phyloP scores from a whole-genome alignment of 2,329 filamentous ascomycete species.

The Cladosporium phlei region DNA sequence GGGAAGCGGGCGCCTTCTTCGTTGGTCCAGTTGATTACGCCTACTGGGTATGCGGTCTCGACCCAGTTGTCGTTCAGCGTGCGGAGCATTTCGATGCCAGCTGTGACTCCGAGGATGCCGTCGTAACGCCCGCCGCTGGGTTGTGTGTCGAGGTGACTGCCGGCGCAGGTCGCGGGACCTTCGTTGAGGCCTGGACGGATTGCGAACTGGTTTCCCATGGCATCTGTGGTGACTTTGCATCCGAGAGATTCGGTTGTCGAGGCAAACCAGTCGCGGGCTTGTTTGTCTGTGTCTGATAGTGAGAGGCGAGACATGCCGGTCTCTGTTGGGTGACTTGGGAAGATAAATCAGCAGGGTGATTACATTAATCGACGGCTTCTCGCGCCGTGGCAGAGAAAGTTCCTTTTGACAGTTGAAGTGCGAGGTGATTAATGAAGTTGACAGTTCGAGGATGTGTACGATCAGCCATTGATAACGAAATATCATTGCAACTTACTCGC shows the following conservation, averaged over 20 bases:
- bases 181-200: slow-evolving; percentile 59
- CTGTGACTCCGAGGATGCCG: slow-evolving; percentile 69
- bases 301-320: slow-evolving; percentile 74
- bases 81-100: slow-evolving; percentile 68
- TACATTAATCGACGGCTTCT: too few relatives aligned
- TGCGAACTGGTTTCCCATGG: slow-evolving; percentile 79
- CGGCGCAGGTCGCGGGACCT: slow-evolving; percentile 62
- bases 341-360: not conserved
- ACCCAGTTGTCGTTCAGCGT: slow-evolving; percentile 62
- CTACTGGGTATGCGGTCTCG: slow-evolving; percentile 66
- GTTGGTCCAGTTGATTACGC: slow-evolving; percentile 75
- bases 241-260: slow-evolving; percentile 58
- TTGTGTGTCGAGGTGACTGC: slow-evolving; percentile 59
- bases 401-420: too few relatives aligned
- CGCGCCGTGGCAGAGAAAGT: too few relatives aligned
- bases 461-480: not conserved
- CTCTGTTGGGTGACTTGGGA: slow-evolving; percentile 50
- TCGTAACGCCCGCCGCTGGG: slow-evolving; percentile 65
- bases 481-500: slow-evolving; percentile 49
- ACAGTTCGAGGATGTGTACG: too few relatives aligned
- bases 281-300: slow-evolving; percentile 66
- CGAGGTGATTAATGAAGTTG: too few relatives aligned
- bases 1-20: slow-evolving; percentile 80
- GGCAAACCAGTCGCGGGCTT: slow-evolving; percentile 71
- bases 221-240: slow-evolving; percentile 64